phyloP scores from a whole-genome alignment of 179 eudicot genomes.

The Vitellaria paradoxa region DNA sequence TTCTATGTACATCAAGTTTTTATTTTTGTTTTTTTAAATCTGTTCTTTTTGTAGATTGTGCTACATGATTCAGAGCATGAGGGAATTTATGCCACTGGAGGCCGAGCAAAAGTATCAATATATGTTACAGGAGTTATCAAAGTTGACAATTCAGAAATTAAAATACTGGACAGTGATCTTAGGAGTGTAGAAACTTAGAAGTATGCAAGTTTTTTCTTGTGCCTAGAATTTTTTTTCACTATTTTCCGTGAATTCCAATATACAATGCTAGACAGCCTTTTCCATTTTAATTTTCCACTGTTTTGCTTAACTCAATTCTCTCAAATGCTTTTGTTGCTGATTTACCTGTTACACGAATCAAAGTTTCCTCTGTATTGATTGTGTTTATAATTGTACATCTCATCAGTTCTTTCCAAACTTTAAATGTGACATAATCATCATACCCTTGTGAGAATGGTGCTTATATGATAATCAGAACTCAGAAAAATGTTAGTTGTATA shows the following conservation, averaged over 20 bases:
- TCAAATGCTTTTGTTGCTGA: conserved; percentile 9
- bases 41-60: conserved; percentile 40
- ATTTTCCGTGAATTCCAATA: not conserved
- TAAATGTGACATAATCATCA: not conserved
- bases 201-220: conserved; percentile 34
- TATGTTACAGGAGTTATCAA: conserved; percentile 60
- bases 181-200: conserved; percentile 59
- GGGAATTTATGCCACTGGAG: conserved; percentile 63
- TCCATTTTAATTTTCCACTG: not conserved
- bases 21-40: not conserved
- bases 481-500: not conserved
- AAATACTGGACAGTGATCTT: conserved; percentile 68
- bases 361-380: not conserved
- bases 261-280: not conserved
- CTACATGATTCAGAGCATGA: conserved; percentile 58
- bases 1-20: not conserved
- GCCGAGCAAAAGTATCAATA: conserved; percentile 52
- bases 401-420: not conserved
- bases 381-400: not conserved
- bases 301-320: not conserved
- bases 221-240: not conserved
- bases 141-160: conserved; percentile 65
- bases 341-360: not conserved
- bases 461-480: not conserved
- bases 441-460: not conserved